These are phyloP conservation scores for Parietaria judaica DNA, from an alignment of 306 rosid genomes.

Conservation along the genomic window DNA sequence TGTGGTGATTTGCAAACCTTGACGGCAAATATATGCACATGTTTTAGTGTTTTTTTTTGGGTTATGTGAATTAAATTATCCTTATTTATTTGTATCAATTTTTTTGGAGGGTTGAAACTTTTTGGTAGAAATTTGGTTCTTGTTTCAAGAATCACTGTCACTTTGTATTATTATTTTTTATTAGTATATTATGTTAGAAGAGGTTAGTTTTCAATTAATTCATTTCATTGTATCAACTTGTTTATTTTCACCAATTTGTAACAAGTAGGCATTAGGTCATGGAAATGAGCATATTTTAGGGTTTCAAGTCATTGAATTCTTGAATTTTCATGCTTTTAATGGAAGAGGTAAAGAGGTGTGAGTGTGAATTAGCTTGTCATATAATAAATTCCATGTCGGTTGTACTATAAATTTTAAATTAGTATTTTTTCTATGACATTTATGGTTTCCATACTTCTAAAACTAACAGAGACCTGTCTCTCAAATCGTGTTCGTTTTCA, in stretches of 20 bases:
- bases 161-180: neutral
- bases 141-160: slow-evolving; percentile 14
- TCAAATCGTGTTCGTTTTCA: too few relatives aligned
- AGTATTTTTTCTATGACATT: neutral
- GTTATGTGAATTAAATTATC: slow-evolving; percentile 25
- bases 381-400: slow-evolving; percentile 4
- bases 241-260: neutral
- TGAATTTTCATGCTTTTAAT: slow-evolving; percentile 1
- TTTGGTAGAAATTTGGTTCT: slow-evolving; percentile 10
- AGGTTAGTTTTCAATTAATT: slow-evolving; percentile 6
- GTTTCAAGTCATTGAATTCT: neutral
- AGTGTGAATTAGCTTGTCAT: neutral
- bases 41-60: slow-evolving; percentile 11
- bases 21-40: slow-evolving; percentile 23
- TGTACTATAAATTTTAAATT: neutral
- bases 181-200: too few relatives aligned
- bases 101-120: neutral
- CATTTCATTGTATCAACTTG: slow-evolving; percentile 8
- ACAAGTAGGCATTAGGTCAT: neutral
- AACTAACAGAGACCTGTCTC: neutral
- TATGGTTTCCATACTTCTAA: neutral
- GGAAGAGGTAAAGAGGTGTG: neutral
- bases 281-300: neutral
- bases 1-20: slow-evolving; percentile 74
- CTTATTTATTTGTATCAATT: slow-evolving; percentile 3